Conservation (phyloP, 306 rosid species). For the Ochetophila trinervis region DNA sequence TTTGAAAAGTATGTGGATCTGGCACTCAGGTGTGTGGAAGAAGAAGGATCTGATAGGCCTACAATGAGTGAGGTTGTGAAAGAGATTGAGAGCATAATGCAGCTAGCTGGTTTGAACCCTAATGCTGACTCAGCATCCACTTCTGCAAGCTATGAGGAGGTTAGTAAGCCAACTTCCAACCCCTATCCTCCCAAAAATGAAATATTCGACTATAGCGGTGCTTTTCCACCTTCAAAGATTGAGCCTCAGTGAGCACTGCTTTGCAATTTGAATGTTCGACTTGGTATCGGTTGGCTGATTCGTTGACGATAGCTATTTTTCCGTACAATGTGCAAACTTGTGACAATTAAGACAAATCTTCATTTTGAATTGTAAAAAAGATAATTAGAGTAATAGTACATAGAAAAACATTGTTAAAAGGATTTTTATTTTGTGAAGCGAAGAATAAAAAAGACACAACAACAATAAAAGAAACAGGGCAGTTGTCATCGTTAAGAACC, state of each 20-base stretch:
- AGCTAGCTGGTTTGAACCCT: constrained; percentile 48
- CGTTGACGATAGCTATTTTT: background rate
- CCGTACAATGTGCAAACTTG: no score
- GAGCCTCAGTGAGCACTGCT: background rate
- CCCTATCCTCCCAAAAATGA: constrained; percentile 37
- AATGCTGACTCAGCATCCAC: constrained; percentile 46
- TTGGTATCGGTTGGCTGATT: background rate
- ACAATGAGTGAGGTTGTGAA: constrained; percentile 69
- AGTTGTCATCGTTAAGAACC: no score
- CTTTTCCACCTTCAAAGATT: constrained; percentile 4
- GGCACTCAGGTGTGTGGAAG: constrained; percentile 65
- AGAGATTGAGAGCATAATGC: constrained; percentile 59
- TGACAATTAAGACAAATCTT: no score
- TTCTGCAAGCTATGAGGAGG: constrained; percentile 38
- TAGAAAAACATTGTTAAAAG: no score
- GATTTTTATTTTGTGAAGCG: no score
- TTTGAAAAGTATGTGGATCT: constrained; percentile 52
- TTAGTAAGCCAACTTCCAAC: background rate
- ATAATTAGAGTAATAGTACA: no score
- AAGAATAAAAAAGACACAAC: no score
- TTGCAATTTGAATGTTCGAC: background rate
- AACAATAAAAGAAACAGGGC: no score
- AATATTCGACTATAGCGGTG: constrained; percentile 40
- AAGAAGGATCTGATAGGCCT: constrained; percentile 56
- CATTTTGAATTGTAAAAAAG: no score